phyloP scores from a whole-genome alignment of 768 basidiomycete genomes.

The Udeniomyces megalosporus region DNA sequence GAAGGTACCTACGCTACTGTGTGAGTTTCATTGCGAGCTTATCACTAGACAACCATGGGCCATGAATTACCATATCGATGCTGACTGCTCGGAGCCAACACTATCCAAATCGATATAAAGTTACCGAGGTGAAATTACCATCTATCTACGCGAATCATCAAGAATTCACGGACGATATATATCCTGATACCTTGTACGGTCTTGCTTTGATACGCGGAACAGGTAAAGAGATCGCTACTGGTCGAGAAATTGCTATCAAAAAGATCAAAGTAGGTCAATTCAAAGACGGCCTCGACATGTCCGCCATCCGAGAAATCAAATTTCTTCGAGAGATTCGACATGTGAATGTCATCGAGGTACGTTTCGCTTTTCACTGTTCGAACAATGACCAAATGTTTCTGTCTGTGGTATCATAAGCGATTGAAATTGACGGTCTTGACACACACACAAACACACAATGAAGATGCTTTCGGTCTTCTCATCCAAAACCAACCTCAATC shows the following conservation, averaged over 20 bases:
- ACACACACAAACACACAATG: too few relatives aligned
- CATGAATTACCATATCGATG: too few relatives aligned
- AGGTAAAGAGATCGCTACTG: constrained; percentile 61
- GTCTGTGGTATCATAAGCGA: neutral
- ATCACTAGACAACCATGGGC: too few relatives aligned
- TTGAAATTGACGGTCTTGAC: too few relatives aligned
- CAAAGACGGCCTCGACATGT: constrained; percentile 98
- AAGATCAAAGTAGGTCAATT: constrained; percentile 94
- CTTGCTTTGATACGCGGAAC: neutral
- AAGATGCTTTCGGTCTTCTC: constrained; percentile 95
- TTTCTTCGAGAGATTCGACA: constrained; percentile 86
- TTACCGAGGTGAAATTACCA: neutral
- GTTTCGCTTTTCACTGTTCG: constrained; percentile 15
- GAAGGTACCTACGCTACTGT: constrained; percentile 90
- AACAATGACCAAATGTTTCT: neutral
- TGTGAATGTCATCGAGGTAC: constrained; percentile 83
- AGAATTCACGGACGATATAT: constrained; percentile 22
- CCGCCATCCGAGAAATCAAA: constrained; percentile 93
- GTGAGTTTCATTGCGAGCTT: constrained; percentile 30
- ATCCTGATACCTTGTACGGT: too few relatives aligned
- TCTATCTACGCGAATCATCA: neutral
- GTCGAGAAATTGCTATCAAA: constrained; percentile 86
- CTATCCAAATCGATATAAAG: too few relatives aligned
- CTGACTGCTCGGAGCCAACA: too few relatives aligned
- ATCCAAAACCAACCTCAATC: constrained; percentile 85